Base-by-base conservation (phyloP, 139 green algal genomes). In the Micractinium sp. region DNA sequence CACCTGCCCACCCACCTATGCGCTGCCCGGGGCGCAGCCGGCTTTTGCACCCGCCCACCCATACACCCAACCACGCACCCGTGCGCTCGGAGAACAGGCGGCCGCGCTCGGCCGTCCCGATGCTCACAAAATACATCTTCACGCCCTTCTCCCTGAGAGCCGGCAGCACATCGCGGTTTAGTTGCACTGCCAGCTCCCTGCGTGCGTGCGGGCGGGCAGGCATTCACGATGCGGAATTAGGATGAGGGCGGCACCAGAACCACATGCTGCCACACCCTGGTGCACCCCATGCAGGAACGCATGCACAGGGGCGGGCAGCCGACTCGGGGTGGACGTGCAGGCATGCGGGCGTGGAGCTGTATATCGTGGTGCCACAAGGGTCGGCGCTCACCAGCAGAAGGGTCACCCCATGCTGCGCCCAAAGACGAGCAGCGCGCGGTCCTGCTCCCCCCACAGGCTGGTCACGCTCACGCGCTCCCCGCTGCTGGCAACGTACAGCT, bases 41-140 rank as follows among this genome's bases (percentile, higher is more conserved):
- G 2, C 14, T 31, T 4, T 2, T 31, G 22, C 63, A 23, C 63
- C 63, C 63, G 9, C 47, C 47, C 47, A 56, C 27, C 73, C 73
- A 35, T 7, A 18, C 73, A 41, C 0, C 20, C n/a, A 23, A 20
- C 14, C 31, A 41, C 14, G 29, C 85, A 82, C 85, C 93, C 0
- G 96, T 98, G 29, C 93, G 91, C 47, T 95, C 90, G 3, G 86
- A 90, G 92, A 99, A 99, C 56, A 97, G 92, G 18, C 91, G 88
- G 12, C 91, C 93, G 0, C 96, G 89, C 41, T 73, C 31, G 60
- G 83, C 41, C 0, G 95, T 97, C n/a, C 96, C 95, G 69, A 97
- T 98, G 25, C 90, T 95, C 18, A 98, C 92, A 39, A 98, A 83
- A 69, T 95, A 94, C 36, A 98, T 88, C 87, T 96, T 96, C 53